These are phyloP conservation scores for peach (Prunus persica) DNA, from an alignment of 306 rosid species.

Conservation along the genomic window DNA sequence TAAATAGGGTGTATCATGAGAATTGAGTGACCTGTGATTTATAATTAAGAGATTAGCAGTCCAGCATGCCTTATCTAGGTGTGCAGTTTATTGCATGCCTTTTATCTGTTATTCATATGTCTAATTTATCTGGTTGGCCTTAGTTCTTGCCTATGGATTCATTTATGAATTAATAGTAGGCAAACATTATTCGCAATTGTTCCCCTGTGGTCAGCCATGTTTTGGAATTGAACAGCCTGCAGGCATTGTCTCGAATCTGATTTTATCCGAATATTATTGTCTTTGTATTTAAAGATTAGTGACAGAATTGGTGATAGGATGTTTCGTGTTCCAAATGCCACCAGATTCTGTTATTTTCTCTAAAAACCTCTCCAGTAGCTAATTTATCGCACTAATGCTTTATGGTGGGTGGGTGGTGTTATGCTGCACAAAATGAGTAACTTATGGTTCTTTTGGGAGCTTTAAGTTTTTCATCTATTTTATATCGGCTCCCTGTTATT, in stretches of 20 bases:
- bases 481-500: background rate
- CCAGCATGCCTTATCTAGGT: no score
- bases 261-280: background rate
- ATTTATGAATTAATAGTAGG: background rate
- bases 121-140: slow-evolving; percentile 1
- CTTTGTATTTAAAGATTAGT: background rate
- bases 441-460: background rate
- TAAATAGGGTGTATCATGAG: no score
- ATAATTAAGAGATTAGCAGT: no score
- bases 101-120: background rate
- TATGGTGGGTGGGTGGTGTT: background rate
- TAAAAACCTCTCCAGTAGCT: background rate
- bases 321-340: background rate
- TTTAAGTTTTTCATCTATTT: background rate
- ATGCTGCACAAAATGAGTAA: background rate
- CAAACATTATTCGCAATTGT: background rate
- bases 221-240: background rate
- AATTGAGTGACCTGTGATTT: no score
- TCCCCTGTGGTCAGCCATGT: background rate
- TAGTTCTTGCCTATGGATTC: background rate
- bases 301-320: background rate
- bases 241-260: background rate
- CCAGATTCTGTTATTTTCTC: background rate
- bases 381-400: background rate
- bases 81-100: background rate